Conservation (phyloP, 2,329 filamentous ascomycete genomes). For the Aplosporella prunicola region DNA sequence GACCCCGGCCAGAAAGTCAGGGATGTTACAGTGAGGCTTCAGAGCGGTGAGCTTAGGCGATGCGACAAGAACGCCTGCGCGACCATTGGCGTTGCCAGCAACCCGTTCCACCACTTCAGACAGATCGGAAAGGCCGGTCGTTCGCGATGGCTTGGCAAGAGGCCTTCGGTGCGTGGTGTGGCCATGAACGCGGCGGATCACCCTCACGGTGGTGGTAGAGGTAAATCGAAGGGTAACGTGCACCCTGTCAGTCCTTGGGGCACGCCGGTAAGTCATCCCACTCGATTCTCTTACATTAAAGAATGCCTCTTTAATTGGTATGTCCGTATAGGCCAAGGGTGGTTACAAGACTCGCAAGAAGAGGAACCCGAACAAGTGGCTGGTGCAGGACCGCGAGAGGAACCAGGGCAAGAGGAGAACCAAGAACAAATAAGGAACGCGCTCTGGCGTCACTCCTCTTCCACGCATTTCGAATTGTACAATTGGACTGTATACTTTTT, state of each 20-base stretch:
- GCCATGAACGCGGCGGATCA: slow-evolving; percentile 99
- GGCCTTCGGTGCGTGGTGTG: slow-evolving; percentile 90
- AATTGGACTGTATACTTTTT: slow-evolving; percentile 4
- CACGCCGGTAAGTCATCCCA: slow-evolving; percentile 60
- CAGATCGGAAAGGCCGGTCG: slow-evolving; percentile 93
- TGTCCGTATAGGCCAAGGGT: slow-evolving; percentile 52
- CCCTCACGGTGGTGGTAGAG: slow-evolving; percentile 96
- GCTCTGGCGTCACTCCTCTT: not conserved
- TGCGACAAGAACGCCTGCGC: slow-evolving; percentile 89
- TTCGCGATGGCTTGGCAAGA: slow-evolving; percentile 84
- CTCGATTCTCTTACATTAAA: slow-evolving; percentile 25
- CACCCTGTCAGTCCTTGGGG: slow-evolving; percentile 96
- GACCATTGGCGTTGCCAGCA: slow-evolving; percentile 90
- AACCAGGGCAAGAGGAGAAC: slow-evolving; percentile 81
- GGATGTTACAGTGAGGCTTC: slow-evolving; percentile 74
- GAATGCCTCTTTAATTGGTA: slow-evolving; percentile 2
- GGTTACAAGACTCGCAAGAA: slow-evolving; percentile 87
- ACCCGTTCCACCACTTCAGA: slow-evolving; percentile 79
- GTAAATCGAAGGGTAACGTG: slow-evolving; percentile 98
- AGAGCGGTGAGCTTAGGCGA: slow-evolving; percentile 84
- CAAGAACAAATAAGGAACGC: slow-evolving; percentile 16
- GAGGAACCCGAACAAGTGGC: slow-evolving; percentile 83
- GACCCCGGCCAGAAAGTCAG: slow-evolving; percentile 55
- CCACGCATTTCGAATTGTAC: not conserved
- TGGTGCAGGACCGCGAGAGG: slow-evolving; percentile 71